phyloP scores from a whole-genome alignment of 2,329 filamentous ascomycete species.

The Ophiostoma tasmaniense region DNA sequence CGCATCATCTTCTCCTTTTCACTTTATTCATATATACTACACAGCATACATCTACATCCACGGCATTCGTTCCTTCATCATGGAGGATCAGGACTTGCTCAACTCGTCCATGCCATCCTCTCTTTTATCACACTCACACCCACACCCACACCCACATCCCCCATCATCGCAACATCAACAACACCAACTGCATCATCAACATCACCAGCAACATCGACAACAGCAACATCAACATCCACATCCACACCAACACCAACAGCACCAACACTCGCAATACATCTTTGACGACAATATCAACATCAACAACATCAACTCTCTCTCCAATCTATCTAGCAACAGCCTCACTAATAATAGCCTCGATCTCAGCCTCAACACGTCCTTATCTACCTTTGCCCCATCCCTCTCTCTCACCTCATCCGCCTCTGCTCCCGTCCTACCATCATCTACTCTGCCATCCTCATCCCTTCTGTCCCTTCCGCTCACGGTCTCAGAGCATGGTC shows the following conservation, averaged over 20 bases:
- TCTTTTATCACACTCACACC: background rate
- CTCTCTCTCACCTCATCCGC: background rate
- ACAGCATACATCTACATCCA: constrained; percentile 2
- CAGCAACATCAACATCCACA: background rate
- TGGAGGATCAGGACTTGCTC: constrained; percentile 3
- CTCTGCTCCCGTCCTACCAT: background rate
- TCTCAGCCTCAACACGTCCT: background rate
- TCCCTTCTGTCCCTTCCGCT: background rate
- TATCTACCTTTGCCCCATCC: background rate
- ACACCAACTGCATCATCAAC: background rate
- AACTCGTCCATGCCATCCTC: background rate
- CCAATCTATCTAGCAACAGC: background rate
- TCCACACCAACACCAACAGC: background rate
- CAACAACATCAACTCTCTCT: background rate
- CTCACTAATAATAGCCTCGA: too few relatives aligned
- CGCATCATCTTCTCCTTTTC: background rate
- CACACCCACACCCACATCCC: background rate
- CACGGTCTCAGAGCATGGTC: constrained; percentile 2
- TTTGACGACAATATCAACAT: background rate
- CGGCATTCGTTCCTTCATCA: constrained; percentile 5
- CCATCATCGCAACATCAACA: background rate
- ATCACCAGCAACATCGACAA: background rate
- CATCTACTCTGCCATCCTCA: background rate
- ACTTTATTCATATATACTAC: background rate
- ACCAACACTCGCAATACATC: background rate